phyloP scores from a whole-genome alignment of 352 stramenopile genomes.

The Globisporangium nagaii region DNA sequence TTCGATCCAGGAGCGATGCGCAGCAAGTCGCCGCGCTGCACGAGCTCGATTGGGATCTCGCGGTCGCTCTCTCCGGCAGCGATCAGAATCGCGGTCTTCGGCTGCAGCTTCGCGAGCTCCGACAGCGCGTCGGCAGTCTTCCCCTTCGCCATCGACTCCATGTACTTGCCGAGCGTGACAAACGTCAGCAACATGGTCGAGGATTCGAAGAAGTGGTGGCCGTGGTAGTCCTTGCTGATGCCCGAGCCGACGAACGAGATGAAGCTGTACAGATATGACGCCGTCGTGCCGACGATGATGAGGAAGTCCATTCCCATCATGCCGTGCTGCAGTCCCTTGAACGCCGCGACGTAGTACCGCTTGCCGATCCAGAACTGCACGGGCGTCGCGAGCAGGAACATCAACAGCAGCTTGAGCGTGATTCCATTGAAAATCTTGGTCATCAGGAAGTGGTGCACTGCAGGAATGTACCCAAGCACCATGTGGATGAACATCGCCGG shows the following conservation, averaged over 20 bases:
- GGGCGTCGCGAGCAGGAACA: conserved; percentile 78
- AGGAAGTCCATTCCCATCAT: conserved; percentile 90
- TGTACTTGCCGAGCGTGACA: conserved; percentile 84
- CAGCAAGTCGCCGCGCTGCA: conserved; percentile 76
- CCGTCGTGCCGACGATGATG: conserved; percentile 77
- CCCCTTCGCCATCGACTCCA: conserved; percentile 85
- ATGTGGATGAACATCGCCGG: conserved; percentile 85
- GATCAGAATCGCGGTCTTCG: conserved; percentile 72
- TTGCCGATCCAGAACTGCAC: conserved; percentile 80
- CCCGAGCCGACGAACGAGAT: conserved; percentile 67
- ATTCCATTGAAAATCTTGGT: conserved; percentile 70
- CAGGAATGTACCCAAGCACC: conserved; percentile 77
- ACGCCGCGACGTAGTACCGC: conserved; percentile 80
- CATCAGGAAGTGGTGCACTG: conserved; percentile 64
- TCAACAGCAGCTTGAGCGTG: conserved; percentile 73
- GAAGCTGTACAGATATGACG: conserved; percentile 85
- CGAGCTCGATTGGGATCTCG: conserved; percentile 78
- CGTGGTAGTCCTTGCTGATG: conserved; percentile 53
- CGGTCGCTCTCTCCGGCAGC: conserved; percentile 39
- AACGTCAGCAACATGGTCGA: conserved; percentile 86
- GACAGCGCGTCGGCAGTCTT: conserved; percentile 76
- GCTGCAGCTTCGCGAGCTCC: conserved; percentile 68
- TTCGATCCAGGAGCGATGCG: conserved; percentile 67
- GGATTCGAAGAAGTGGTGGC: conserved; percentile 87
- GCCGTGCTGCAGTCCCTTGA: conserved; percentile 75